phyloP scores from a whole-genome alignment of 345 rosid species.

The Citrus australasica region DNA sequence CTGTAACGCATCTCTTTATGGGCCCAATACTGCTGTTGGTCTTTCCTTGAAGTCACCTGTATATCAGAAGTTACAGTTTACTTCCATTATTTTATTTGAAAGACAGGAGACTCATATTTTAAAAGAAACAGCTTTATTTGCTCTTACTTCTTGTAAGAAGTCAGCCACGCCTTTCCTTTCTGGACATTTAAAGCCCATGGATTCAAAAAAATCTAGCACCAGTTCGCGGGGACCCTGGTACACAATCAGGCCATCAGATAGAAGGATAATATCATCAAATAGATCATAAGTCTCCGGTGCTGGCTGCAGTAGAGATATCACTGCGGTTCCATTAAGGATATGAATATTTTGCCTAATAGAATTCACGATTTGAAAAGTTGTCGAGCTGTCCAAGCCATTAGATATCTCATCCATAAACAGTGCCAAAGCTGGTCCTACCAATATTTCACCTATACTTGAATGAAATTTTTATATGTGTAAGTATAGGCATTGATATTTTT shows the following conservation, averaged over 20 bases:
- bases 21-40: constrained; percentile 67
- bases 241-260: constrained; percentile 52
- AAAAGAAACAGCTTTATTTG: not conserved
- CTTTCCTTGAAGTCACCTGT: constrained; percentile 74
- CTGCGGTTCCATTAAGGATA: constrained; percentile 55
- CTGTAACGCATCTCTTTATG: constrained; percentile 41
- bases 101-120: constrained; percentile 11
- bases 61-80: not conserved
- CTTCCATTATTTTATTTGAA: not conserved
- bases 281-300: constrained; percentile 77
- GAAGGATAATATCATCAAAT: constrained; percentile 65
- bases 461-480: not conserved
- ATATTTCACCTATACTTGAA: constrained; percentile 55
- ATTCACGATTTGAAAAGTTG: constrained; percentile 66
- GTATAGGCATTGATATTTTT: not conserved
- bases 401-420: constrained; percentile 78
- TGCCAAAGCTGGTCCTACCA: constrained; percentile 66
- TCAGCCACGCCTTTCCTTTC: constrained; percentile 76
- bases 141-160: constrained; percentile 73
- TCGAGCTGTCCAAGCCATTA: constrained; percentile 78
- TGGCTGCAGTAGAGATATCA: constrained; percentile 79
- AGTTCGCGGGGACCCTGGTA: too few relatives aligned
- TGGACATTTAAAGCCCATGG: constrained; percentile 70
- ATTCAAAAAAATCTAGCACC: constrained; percentile 39
- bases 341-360: constrained; percentile 50